These are phyloP conservation scores for Phylloporus sp. DNA, from an alignment of 768 basidiomycete genomes.

Conservation along the genomic window DNA sequence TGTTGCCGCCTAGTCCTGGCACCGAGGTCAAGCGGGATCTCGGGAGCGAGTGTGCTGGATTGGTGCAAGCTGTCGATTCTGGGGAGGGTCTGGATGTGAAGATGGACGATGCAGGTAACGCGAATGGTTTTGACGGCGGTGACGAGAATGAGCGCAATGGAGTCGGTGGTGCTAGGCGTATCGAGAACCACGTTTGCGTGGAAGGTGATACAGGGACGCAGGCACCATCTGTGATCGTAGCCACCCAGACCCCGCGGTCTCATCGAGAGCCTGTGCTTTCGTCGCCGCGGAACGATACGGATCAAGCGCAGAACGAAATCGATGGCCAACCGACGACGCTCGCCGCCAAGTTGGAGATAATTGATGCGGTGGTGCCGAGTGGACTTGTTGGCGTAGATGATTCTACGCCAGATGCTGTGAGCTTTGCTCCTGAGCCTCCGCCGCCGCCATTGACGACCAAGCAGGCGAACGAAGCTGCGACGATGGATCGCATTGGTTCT, in stretches of 20 bases:
- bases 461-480: conserved; percentile 15
- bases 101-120: conserved; percentile 5
- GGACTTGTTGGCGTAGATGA: conserved; percentile 18
- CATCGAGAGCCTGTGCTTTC: background rate
- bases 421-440: conserved; percentile 29
- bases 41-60: background rate
- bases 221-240: background rate
- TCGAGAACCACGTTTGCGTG: background rate
- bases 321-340: conserved; percentile 11
- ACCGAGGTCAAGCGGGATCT: conserved; percentile 18
- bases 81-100: conserved; percentile 6
- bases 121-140: conserved; percentile 1
- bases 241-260: background rate
- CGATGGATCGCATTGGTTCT: background rate
- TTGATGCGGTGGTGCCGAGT: conserved; percentile 20
- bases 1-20: conserved; percentile 17
- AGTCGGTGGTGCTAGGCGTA: background rate
- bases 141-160: background rate
- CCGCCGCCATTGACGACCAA: conserved; percentile 28
- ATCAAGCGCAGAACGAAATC: conserved; percentile 7
- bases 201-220: conserved; percentile 2
- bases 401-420: conserved; percentile 19
- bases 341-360: conserved; percentile 23
- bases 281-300: background rate
- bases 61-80: background rate